Evolutionary conservation across 2,329 filamentous ascomycete species (phyloP).

Genomic region (Truncatella angustata): DNA sequence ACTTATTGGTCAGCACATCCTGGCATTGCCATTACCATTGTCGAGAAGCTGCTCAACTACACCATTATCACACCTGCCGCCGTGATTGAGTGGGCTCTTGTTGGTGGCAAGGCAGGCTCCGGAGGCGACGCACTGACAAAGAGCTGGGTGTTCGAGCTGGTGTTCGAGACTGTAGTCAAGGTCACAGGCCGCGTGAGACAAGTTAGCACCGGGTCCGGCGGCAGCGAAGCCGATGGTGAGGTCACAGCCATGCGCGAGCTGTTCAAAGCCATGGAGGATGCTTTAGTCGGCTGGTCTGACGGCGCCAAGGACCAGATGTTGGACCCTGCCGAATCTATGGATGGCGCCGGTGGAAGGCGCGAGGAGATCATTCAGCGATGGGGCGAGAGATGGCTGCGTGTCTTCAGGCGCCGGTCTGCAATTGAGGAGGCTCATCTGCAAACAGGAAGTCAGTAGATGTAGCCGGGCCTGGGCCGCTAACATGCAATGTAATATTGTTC

Average conservation of each 20-base stretch:
- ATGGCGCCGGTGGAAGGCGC: slow-evolving; percentile 55
- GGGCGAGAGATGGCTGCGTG: slow-evolving; percentile 83
- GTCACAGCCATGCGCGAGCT: slow-evolving; percentile 73
- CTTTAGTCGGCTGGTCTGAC: slow-evolving; percentile 67
- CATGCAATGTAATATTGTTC: background rate
- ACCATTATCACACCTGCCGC: slow-evolving; percentile 83
- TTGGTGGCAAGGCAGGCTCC: slow-evolving; percentile 47
- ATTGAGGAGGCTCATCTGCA: slow-evolving; percentile 69
- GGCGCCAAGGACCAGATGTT: slow-evolving; percentile 75
- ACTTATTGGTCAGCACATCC: slow-evolving; percentile 92
- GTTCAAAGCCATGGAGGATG: slow-evolving; percentile 78
- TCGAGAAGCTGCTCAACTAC: slow-evolving; percentile 97
- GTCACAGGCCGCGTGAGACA: slow-evolving; percentile 84
- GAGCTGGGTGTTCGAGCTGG: slow-evolving; percentile 83
- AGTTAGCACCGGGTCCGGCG: slow-evolving; percentile 57
- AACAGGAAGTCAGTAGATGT: slow-evolving; percentile 1
- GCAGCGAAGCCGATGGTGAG: slow-evolving; percentile 58
- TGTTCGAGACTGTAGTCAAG: slow-evolving; percentile 84
- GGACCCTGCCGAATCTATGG: slow-evolving; percentile 51
- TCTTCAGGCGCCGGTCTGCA: slow-evolving; percentile 77
- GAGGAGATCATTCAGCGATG: slow-evolving; percentile 71
- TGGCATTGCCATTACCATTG: slow-evolving; percentile 85
- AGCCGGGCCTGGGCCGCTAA: background rate
- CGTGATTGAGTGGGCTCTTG: slow-evolving; percentile 87
- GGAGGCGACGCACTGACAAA: slow-evolving; percentile 69